phyloP scores from a whole-genome alignment of 805 yeast species.

The Metschnikowia chrysomelidarum region DNA sequence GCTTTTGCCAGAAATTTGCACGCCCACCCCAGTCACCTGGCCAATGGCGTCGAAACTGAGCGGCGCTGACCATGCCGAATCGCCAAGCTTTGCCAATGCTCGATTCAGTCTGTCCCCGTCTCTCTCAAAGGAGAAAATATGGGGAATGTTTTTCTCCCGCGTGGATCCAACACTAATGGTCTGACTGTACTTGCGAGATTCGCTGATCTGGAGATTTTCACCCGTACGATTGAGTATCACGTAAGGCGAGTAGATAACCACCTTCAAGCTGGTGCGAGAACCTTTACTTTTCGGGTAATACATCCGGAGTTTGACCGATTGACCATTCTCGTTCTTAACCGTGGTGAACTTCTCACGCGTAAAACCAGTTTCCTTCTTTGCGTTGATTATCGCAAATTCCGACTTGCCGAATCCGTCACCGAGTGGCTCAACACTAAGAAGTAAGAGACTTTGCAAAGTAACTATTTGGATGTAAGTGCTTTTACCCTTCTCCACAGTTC shows the following conservation, averaged over 20 bases:
- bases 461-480: constrained; percentile 79
- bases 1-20: constrained; percentile 48
- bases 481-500: constrained; percentile 59
- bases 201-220: constrained; percentile 54
- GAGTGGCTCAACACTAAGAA: constrained; percentile 67
- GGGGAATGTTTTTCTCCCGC: constrained; percentile 44
- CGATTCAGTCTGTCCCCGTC: constrained; percentile 59
- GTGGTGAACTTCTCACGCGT: constrained; percentile 52
- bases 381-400: constrained; percentile 72
- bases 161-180: constrained; percentile 7
- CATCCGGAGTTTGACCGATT: constrained; percentile 58
- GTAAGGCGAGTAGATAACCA: constrained; percentile 81
- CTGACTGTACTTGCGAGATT: constrained; percentile 43
- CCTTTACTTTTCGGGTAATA: constrained; percentile 56
- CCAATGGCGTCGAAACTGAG: constrained; percentile 90
- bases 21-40: constrained; percentile 56
- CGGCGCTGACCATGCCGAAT: constrained; percentile 69
- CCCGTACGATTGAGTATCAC: constrained; percentile 80
- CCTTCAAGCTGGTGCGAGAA: constrained; percentile 57
- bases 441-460: constrained; percentile 63
- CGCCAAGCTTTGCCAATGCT: constrained; percentile 62
- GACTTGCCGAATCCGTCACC: constrained; percentile 61
- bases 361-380: constrained; percentile 53
- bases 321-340: constrained; percentile 63
- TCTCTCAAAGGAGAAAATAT: constrained; percentile 80